phyloP scores from a whole-genome alignment of 2,329 filamentous ascomycete species.

The Ceratocystis destructans region DNA sequence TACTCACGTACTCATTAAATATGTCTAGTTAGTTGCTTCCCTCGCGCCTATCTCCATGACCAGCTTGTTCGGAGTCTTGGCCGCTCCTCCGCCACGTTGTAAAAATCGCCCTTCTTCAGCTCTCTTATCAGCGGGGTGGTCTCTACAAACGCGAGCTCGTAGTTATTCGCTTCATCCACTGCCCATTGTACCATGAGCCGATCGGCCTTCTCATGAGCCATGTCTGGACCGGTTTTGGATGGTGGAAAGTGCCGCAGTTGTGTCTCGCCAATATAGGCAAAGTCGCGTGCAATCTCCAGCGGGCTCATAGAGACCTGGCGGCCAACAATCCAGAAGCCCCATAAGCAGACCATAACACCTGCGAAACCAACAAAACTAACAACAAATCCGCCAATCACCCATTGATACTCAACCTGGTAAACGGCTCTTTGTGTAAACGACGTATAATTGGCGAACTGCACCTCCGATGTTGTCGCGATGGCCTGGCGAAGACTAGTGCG shows the following conservation, averaged over 20 bases:
- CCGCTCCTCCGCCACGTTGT: slow-evolving; percentile 16
- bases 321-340: slow-evolving; percentile 18
- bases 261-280: slow-evolving; percentile 15
- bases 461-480: slow-evolving; percentile 1
- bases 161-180: slow-evolving; percentile 16
- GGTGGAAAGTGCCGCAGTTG: slow-evolving; percentile 17
- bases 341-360: slow-evolving; percentile 12
- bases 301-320: slow-evolving; percentile 16
- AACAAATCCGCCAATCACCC: slow-evolving; percentile 14
- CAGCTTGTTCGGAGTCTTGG: background rate
- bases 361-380: slow-evolving; percentile 14
- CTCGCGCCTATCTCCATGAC: background rate
- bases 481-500: slow-evolving; percentile 13
- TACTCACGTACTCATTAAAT: background rate
- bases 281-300: slow-evolving; percentile 18
- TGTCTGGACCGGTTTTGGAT: slow-evolving; percentile 13
- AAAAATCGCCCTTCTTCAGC: slow-evolving; percentile 14
- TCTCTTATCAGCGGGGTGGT: slow-evolving; percentile 13
- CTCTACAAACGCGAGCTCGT: slow-evolving; percentile 18
- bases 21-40: background rate
- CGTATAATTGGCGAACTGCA: slow-evolving; percentile 16
- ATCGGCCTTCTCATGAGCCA: slow-evolving; percentile 13
- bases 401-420: slow-evolving; percentile 18
- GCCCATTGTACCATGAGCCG: slow-evolving; percentile 16
- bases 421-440: slow-evolving; percentile 17